Evolutionary conservation across 1,284 basidiomycete genomes (phyloP).

Genomic region (Rhodotorula mucilaginosa): DNA sequence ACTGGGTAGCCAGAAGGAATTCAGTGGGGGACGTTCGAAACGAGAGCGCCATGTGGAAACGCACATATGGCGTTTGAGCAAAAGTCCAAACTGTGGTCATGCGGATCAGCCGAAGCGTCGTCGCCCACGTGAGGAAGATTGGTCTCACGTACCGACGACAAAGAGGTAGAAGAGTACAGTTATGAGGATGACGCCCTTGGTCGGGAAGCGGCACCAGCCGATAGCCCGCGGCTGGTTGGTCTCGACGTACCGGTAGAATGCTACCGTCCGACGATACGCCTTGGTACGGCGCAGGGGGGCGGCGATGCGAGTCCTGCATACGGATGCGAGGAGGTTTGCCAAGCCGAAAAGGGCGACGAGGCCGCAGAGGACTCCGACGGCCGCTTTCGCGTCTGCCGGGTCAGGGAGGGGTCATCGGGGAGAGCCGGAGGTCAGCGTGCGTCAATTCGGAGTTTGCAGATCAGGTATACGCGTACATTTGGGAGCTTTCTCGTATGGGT

Average conservation of each 20-base stretch:
- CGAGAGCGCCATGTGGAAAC: neutral
- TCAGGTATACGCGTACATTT: conserved; percentile 26
- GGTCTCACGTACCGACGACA: conserved; percentile 45
- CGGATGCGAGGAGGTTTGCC: conserved; percentile 9
- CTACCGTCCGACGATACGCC: conserved; percentile 9
- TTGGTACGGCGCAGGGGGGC: conserved; percentile 3
- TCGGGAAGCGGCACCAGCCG: conserved; percentile 49
- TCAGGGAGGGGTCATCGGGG: too few species aligned
- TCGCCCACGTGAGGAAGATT: neutral
- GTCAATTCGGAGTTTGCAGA: conserved; percentile 9
- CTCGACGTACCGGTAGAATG: conserved; percentile 27
- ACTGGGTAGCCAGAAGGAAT: conserved; percentile 5
- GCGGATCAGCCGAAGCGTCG: neutral
- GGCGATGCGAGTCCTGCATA: neutral
- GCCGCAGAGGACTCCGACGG: conserved; percentile 44
- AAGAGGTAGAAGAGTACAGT: conserved; percentile 48
- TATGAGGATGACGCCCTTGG: conserved; percentile 47
- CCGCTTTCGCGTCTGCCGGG: conserved; percentile 29
- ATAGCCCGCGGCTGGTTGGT: conserved; percentile 38
- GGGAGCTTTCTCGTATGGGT: conserved; percentile 34
- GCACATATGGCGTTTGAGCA: conserved; percentile 47
- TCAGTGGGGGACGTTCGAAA: too few species aligned
- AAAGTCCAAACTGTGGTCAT: conserved; percentile 45
- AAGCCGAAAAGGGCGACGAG: conserved; percentile 31
- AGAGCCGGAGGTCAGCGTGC: neutral